Evolutionary conservation across 2,329 filamentous ascomycete species (phyloP).

Genomic region (Fonsecaea monophora): DNA sequence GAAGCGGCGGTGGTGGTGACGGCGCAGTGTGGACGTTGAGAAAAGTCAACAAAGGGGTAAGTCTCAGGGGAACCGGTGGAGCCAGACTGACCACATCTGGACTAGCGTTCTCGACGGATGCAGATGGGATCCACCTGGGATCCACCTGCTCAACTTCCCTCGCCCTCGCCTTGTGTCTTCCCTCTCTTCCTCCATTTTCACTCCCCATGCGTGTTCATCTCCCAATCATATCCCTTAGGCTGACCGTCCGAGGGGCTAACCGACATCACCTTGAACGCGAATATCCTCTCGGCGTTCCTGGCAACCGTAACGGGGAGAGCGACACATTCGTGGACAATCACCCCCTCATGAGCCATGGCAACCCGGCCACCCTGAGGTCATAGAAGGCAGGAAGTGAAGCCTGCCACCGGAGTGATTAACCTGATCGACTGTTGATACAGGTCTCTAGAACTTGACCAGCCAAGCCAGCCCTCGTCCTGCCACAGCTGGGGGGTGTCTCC

Average conservation of each 20-base stretch:
- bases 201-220: background rate
- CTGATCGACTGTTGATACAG: background rate
- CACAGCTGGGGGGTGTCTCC: background rate
- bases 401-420: background rate
- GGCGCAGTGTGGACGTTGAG: background rate
- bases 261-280: background rate
- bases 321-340: background rate
- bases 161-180: constrained; percentile 4
- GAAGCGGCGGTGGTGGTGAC: background rate
- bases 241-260: background rate
- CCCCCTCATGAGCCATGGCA: too few species aligned
- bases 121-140: background rate
- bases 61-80: constrained; percentile 20
- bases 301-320: background rate
- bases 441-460: background rate
- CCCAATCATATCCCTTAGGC: constrained; percentile 6
- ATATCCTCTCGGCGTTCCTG: background rate
- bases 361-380: background rate
- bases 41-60: constrained; percentile 21
- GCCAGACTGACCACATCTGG: background rate
- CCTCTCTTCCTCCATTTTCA: background rate
- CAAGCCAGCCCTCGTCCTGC: too few species aligned
- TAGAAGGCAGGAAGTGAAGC: background rate
- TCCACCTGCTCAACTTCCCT: background rate
- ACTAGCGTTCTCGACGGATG: background rate